phyloP scores from a whole-genome alignment of 306 rosid genomes.

The Glycine tomentella region DNA sequence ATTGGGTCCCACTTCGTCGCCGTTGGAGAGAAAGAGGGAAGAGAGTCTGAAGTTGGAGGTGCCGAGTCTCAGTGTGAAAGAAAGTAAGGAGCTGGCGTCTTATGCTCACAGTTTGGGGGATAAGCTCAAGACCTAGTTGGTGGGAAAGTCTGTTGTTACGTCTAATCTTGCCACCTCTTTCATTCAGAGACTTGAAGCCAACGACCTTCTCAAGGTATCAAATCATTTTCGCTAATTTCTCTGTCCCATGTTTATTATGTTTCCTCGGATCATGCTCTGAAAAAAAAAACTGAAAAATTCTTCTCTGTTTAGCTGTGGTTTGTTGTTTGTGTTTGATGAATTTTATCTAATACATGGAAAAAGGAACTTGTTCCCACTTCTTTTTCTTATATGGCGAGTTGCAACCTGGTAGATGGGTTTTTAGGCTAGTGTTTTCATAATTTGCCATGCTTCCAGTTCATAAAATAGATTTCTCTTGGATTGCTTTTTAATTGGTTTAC shows the following conservation, averaged over 20 bases:
- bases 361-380: neutral
- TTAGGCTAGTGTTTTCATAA: conserved; percentile 2
- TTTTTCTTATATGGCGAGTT: too few species aligned
- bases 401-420: too few species aligned
- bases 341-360: neutral
- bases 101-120: conserved; percentile 89
- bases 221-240: too few species aligned
- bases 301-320: neutral
- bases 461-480: too few species aligned
- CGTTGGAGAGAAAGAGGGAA: conserved; percentile 56
- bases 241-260: neutral
- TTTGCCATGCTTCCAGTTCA: conserved; percentile 11
- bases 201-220: conserved; percentile 94
- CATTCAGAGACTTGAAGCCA: conserved; percentile 84
- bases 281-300: neutral
- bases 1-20: conserved; percentile 44
- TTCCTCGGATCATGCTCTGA: neutral
- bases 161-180: conserved; percentile 73
- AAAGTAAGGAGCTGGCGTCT: conserved; percentile 86
- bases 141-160: conserved; percentile 89
- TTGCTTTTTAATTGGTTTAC: neutral
- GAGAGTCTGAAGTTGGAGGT: conserved; percentile 54
- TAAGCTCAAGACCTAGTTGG: conserved; percentile 84
- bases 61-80: conserved; percentile 75
- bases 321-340: neutral